Percentiles rank a stretch among this genome's conserved stretches.
Evolutionary conservation across 2,329 filamentous ascomycete genomes (phyloP).

Genomic region (Zymoseptoria brevis): DNA sequence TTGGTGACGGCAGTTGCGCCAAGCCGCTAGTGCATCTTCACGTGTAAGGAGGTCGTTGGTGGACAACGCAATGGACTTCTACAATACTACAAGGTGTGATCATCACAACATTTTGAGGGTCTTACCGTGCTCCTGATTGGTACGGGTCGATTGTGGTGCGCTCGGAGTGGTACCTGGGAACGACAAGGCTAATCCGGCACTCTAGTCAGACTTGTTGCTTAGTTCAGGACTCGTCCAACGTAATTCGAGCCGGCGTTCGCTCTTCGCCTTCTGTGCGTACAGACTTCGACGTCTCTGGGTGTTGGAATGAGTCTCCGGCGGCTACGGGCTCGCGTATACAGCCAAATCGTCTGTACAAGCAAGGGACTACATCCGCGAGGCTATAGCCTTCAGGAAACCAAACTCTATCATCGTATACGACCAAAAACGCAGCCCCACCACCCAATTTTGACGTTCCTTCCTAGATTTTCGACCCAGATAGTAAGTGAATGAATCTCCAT

Average conservation of each 20-base stretch:
- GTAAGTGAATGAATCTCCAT: background rate
- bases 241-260: background rate
- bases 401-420: background rate
- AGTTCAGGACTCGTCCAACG: background rate
- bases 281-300: background rate
- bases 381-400: background rate
- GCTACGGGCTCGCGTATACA: background rate
- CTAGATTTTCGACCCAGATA: background rate
- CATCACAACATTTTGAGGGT: too few species aligned
- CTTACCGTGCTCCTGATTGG: background rate
- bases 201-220: background rate
- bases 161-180: too few species aligned
- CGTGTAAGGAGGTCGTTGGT: background rate
- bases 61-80: too few species aligned
- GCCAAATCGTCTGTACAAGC: background rate
- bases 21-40: background rate
- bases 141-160: background rate
- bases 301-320: background rate
- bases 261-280: background rate
- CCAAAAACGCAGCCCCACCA: background rate
- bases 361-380: background rate
- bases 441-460: background rate
- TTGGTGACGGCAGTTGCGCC: background rate
- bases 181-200: background rate
- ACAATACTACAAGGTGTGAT: too few species aligned